phyloP scores from a whole-genome alignment of 371 early-diverging fungal species.

The Mortierella sp. region DNA sequence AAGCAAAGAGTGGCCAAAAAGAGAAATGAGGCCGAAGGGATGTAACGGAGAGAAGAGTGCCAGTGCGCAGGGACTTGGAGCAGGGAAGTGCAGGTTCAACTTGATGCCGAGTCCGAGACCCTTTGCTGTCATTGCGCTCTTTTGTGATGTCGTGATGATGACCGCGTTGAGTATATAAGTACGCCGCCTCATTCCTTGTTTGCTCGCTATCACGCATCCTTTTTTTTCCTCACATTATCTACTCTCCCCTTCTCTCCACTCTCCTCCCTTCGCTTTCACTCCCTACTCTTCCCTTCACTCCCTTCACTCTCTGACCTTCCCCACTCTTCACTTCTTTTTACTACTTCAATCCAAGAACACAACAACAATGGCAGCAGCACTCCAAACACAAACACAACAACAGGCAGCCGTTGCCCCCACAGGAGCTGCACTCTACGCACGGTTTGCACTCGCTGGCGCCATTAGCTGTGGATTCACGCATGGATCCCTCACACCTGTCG shows the following conservation, averaged over 20 bases:
- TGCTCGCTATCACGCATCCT: background rate
- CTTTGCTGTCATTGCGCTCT: background rate
- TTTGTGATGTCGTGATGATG: background rate
- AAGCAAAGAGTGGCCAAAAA: background rate
- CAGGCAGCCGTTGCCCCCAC: constrained; percentile 64
- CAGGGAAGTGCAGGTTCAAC: background rate
- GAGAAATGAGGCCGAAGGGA: background rate
- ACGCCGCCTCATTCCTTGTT: too few species aligned
- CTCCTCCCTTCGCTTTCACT: background rate
- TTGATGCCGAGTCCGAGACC: background rate
- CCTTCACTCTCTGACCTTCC: too few species aligned
- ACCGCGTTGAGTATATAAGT: background rate
- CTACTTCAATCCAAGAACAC: background rate
- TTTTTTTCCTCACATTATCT: background rate
- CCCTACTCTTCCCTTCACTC: background rate
- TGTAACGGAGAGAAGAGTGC: background rate
- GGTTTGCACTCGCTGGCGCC: constrained; percentile 82
- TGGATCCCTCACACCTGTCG: constrained; percentile 65
- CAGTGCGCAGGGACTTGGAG: background rate
- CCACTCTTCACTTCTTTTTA: too few species aligned
- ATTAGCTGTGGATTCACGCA: constrained; percentile 79
- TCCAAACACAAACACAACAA: constrained; percentile 22
- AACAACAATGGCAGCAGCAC: constrained; percentile 13
- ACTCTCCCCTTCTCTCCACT: background rate
- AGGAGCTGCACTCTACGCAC: constrained; percentile 74